phyloP scores from a whole-genome alignment of 1,284 basidiomycete genomes.

The Pholiota adiposa region DNA sequence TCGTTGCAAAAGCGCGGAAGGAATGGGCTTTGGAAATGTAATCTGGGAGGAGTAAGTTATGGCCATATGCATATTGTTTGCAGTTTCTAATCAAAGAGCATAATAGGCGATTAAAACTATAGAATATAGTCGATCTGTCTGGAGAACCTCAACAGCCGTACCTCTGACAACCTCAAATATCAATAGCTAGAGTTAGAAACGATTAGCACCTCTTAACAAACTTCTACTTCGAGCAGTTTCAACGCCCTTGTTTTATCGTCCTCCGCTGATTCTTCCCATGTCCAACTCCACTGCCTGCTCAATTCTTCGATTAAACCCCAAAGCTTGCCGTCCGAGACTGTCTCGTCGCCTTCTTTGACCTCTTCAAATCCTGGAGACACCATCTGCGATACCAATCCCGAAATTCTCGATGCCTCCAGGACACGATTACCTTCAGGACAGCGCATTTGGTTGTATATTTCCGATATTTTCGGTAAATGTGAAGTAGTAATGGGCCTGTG shows the following conservation, averaged over 20 bases:
- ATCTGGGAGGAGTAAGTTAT: no score
- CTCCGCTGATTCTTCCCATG: conserved; percentile 22
- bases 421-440: conserved; percentile 20
- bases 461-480: conserved; percentile 12
- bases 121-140: no score
- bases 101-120: no score
- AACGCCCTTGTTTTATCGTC: conserved; percentile 18
- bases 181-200: no score
- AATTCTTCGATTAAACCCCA: conserved; percentile 13
- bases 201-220: no score
- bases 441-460: conserved; percentile 22
- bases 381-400: conserved; percentile 18
- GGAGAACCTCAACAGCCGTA: no score
- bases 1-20: no score
- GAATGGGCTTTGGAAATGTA: no score
- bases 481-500: conserved; percentile 22
- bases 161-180: no score
- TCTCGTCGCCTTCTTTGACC: conserved; percentile 22
- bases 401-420: conserved; percentile 16
- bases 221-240: conserved; percentile 13
- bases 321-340: conserved; percentile 18
- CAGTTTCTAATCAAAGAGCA: no score
- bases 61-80: no score
- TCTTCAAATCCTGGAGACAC: conserved; percentile 24
- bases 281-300: conserved; percentile 18